Conservation (phyloP, 2,329 filamentous ascomycete genomes). For the Orbilia brochopaga region DNA sequence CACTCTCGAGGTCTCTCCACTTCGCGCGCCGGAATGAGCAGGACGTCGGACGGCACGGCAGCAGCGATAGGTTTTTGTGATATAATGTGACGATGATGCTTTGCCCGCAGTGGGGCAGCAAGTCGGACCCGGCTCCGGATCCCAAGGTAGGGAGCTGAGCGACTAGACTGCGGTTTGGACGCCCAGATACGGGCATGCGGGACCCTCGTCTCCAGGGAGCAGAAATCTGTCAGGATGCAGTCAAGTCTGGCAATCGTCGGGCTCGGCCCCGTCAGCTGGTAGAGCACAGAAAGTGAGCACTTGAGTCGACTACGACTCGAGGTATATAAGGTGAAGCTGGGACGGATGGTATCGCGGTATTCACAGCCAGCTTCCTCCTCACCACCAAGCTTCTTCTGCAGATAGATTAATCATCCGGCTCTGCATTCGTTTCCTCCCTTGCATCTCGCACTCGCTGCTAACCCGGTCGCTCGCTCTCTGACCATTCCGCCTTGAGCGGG, state of each 20-base stretch:
- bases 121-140: constrained; percentile 15
- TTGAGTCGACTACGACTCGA: no score
- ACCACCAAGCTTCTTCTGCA: no score
- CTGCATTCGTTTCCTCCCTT: not conserved
- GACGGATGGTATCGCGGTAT: no score
- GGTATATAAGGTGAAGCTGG: not conserved
- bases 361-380: no score
- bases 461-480: constrained; percentile 3
- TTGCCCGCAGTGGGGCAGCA: constrained; percentile 24
- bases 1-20: constrained; percentile 22
- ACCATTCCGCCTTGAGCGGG: not conserved
- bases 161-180: constrained; percentile 40
- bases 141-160: constrained; percentile 37
- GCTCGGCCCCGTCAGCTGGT: no score
- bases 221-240: constrained; percentile 36
- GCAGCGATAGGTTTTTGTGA: constrained; percentile 31
- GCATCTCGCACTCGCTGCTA: constrained; percentile 3
- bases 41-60: constrained; percentile 36
- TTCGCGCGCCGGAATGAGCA: not conserved
- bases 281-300: no score
- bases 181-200: constrained; percentile 18
- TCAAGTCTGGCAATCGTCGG: no score
- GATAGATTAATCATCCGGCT: no score
- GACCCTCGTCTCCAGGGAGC: constrained; percentile 25
- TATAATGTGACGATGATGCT: constrained; percentile 19